Evolutionary conservation across 1,284 basidiomycete genomes (phyloP).

Genomic region (Phellinidium pouzarii): DNA sequence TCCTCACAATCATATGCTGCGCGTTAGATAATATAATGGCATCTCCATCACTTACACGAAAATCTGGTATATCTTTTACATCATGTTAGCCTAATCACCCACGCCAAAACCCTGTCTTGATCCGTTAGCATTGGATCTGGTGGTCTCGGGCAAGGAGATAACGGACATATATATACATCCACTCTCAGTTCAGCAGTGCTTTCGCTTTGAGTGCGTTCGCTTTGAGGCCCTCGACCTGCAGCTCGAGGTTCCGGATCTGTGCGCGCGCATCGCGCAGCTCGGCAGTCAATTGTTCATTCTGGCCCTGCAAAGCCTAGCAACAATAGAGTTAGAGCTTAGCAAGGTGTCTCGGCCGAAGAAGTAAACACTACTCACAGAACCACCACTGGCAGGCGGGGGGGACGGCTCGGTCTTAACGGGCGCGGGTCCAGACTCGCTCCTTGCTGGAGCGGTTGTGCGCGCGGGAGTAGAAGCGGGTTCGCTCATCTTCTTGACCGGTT

Average conservation of each 20-base stretch:
- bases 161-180: not conserved
- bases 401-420: not conserved
- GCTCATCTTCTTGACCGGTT: conserved; percentile 7
- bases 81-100: not conserved
- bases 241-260: conserved; percentile 73
- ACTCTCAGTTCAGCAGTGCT: conserved; percentile 20
- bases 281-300: conserved; percentile 53
- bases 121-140: not conserved
- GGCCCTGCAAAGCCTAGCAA: conserved; percentile 35
- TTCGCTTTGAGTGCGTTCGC: conserved; percentile 66
- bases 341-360: conserved; percentile 5
- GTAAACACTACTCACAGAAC: conserved; percentile 24
- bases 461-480: conserved; percentile 25
- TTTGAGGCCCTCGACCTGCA: conserved; percentile 72
- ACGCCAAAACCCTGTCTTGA: not conserved
- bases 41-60: not conserved
- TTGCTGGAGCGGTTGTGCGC: conserved; percentile 25
- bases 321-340: conserved; percentile 17
- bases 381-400: conserved; percentile 18
- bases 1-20: not conserved
- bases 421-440: too few species aligned
- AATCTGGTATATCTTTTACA: not conserved
- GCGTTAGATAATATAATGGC: not conserved
- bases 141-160: not conserved
- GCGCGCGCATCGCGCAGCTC: conserved; percentile 73